A percentile compares a stretch with the other conserved stretches of the same genome.
Conservation (phyloP, 1,139 yeast genomes). For the Saccharomyces hybrid region DNA sequence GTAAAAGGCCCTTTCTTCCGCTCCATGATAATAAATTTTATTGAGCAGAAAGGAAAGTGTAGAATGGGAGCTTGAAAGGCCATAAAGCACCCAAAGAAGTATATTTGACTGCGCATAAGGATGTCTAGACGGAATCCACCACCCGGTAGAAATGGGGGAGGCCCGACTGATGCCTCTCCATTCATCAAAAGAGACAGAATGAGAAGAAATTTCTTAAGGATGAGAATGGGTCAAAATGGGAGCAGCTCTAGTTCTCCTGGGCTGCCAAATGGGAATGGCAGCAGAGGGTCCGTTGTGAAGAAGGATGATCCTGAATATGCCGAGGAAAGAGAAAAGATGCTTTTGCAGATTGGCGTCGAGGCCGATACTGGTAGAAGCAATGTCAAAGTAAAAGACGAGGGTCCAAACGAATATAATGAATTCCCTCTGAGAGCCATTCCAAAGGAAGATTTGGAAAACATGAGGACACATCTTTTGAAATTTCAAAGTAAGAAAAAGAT, state of each 20-base stretch:
- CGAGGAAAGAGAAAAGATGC: slow-evolving; percentile 24
- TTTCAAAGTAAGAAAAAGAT: slow-evolving; percentile 68
- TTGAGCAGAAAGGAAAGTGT: neutral
- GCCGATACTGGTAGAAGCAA: slow-evolving; percentile 9
- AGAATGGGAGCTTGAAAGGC: neutral
- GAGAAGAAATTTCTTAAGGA: slow-evolving; percentile 30
- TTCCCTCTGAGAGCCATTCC: slow-evolving; percentile 60
- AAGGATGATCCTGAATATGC: slow-evolving; percentile 30
- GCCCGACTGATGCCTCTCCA: slow-evolving; percentile 27
- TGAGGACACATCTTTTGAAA: slow-evolving; percentile 72
- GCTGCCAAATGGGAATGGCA: slow-evolving; percentile 6
- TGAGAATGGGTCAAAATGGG: slow-evolving; percentile 14
- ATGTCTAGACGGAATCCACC: slow-evolving; percentile 2
- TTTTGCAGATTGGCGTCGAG: slow-evolving; percentile 22
- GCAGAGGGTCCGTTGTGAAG: slow-evolving; percentile 21
- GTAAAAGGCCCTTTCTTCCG: neutral
- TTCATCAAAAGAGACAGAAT: slow-evolving; percentile 32
- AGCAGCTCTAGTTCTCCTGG: neutral
- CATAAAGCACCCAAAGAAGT: neutral
- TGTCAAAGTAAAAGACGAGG: slow-evolving; percentile 16
- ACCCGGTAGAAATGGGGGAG: slow-evolving; percentile 13
- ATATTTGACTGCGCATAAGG: neutral
- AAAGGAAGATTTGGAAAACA: slow-evolving; percentile 61
- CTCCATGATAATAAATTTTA: neutral
- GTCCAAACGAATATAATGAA: slow-evolving; percentile 30